Conservation (phyloP, 1,139 yeast genomes). For the Taphrina pruni region DNA sequence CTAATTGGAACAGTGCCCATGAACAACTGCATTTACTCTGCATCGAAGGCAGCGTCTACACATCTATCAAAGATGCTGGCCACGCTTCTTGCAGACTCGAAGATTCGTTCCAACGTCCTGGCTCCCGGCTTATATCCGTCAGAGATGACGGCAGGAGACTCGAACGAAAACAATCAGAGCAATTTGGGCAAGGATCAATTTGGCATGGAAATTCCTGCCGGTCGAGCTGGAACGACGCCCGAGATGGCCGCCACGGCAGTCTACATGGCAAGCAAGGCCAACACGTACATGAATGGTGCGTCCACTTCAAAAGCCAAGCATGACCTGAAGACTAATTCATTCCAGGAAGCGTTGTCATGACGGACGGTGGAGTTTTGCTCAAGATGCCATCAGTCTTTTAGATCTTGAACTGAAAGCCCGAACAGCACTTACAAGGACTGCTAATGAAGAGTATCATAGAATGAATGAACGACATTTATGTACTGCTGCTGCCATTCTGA, state of each 20-base stretch:
- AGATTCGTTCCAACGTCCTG: constrained; percentile 45
- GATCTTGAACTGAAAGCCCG: no score
- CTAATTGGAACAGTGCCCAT: constrained; percentile 14
- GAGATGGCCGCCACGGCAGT: constrained; percentile 47
- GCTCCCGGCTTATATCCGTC: constrained; percentile 46
- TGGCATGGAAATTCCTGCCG: constrained; percentile 43
- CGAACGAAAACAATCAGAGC: constrained; percentile 32
- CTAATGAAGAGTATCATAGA: neutral
- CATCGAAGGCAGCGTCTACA: constrained; percentile 46
- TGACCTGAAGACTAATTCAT: neutral
- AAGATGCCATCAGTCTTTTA: constrained; percentile 44
- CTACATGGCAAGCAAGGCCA: constrained; percentile 45
- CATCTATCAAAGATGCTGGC: constrained; percentile 46
- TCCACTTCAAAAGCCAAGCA: constrained; percentile 5
- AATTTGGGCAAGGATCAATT: constrained; percentile 37
- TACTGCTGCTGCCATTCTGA: no score
- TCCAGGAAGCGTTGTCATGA: constrained; percentile 36
- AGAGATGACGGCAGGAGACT: constrained; percentile 44
- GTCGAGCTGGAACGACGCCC: constrained; percentile 44
- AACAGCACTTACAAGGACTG: neutral
- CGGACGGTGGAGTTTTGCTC: constrained; percentile 46
- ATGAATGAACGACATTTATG: neutral
- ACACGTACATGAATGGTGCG: constrained; percentile 44
- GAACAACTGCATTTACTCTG: constrained; percentile 41
- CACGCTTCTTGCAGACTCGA: constrained; percentile 43